phyloP scores from a whole-genome alignment of 768 basidiomycete genomes.

The Boletus pseudopeckii region DNA sequence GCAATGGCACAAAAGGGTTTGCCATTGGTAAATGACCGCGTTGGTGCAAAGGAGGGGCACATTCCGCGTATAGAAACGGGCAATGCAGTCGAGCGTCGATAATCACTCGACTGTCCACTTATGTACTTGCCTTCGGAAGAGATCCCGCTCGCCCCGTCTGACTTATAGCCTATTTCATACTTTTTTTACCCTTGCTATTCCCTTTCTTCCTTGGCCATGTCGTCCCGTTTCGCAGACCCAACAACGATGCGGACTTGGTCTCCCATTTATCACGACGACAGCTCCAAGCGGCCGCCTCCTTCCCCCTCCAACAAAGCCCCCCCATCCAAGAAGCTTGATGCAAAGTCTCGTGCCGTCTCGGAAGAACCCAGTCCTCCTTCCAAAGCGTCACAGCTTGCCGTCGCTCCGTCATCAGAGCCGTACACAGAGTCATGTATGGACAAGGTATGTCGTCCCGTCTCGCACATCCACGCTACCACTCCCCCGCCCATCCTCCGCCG shows the following conservation, averaged over 20 bases:
- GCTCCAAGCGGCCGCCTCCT: slow-evolving; percentile 29
- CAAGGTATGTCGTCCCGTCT: slow-evolving; percentile 22
- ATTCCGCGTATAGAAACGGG: slow-evolving; percentile 21
- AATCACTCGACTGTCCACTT: slow-evolving; percentile 31
- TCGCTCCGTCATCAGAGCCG: slow-evolving; percentile 11
- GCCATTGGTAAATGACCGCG: slow-evolving; percentile 17
- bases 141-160: slow-evolving; percentile 21
- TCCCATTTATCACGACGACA: slow-evolving; percentile 27
- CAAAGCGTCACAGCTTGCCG: slow-evolving; percentile 5
- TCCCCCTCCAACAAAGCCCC: slow-evolving; percentile 33
- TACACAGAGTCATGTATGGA: slow-evolving; percentile 22
- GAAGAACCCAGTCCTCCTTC: slow-evolving; percentile 21
- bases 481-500: not conserved
- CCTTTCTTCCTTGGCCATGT: slow-evolving; percentile 16
- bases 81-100: slow-evolving; percentile 27
- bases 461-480: not conserved
- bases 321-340: slow-evolving; percentile 30
- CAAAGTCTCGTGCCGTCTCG: slow-evolving; percentile 30
- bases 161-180: slow-evolving; percentile 28
- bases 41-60: not conserved
- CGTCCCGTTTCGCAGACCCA: slow-evolving; percentile 29
- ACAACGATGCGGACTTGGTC: slow-evolving; percentile 30
- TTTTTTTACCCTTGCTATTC: slow-evolving; percentile 10
- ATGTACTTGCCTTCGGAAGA: slow-evolving; percentile 28
- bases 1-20: slow-evolving; percentile 25